Base-by-base conservation (phyloP, 1,139 yeast species). In the Spencermartinsiella ligniputridi region DNA sequence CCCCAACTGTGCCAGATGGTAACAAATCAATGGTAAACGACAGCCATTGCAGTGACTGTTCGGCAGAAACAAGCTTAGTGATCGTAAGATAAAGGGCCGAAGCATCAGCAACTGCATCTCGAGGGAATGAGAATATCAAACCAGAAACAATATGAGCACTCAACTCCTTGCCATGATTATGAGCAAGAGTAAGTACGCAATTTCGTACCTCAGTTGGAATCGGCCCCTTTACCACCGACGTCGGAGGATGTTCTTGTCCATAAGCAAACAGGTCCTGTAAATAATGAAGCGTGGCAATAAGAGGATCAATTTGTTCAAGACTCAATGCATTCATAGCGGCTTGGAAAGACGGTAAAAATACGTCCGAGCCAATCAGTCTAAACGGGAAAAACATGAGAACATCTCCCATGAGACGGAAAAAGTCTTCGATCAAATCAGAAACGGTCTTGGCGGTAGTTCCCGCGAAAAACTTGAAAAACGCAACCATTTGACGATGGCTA, bases 381-480 rank as follows among this genome's bases (percentile, higher is more conserved):
- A 76, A 71, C 1, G 97, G 95, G 61, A 75, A 86, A 61, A 78
- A 87, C 82, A 84, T 82, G 45, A 88, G 67, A 41, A 89, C 70
- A 61, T 92, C 97, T 50, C 78, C 74, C 67, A 83, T 72, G 83
- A 90, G 83, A 48, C 94, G 74, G 73, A 83, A 89, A 61, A 84
- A 90, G 68, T 90, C 97, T 63, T 90, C 96, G 44, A 90, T 71
- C 30, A 87, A 74, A 61, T 88, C 96, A 13, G 92, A 86, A 33
- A 75, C 75, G 52, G 71, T 75, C 42, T 68, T 68, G 35, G 66
- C 59, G 36, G 53, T 52, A 2, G 56, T 46, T 18, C 53, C 54
- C 29, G 52, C 52, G 51, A 66, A 66, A 50, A 58, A 66, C 48
- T 50, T 48, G 51, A 76, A 68, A 54, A 76, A 72, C 3, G 73